Evolutionary conservation across 2,329 filamentous ascomycete genomes (phyloP), one percentile per base, ranked within the genome.

Genomic region (Beauveria sp.): DNA sequence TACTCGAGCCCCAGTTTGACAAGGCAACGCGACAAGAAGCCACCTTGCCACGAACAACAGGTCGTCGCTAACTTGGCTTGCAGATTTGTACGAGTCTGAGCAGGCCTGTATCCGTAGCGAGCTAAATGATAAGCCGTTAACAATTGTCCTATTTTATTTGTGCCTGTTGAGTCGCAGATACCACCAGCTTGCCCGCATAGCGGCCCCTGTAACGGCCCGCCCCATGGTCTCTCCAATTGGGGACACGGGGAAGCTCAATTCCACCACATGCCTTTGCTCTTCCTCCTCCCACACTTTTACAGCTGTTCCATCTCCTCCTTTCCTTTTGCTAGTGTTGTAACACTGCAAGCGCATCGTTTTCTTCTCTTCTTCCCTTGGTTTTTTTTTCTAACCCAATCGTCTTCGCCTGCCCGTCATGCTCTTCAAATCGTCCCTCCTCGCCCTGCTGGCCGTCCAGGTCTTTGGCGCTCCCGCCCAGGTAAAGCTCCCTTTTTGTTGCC

Each of bases 371-470:
- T 37, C 34, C 3, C 14, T 22, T n/a, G n/a, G n/a, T n/a, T 26
- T 28, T 53, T 12, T n/a, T n/a, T 20, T 44, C 47, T 20, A n/a
- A 26, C 26, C 14, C 52, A 37, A 14, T 54, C 51, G 30, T 56
- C 51, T 43, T 55, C 62, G 52, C 41, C 58, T 62, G 59, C 55
- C 46, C 57, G 56, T 50, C 59, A 94, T 94, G 90, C 84, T 87
- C 77, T 84, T 90, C 76, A 87, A 86, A 77, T 81, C 89, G 70
- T 84, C 89, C 68, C 80, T 88, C 63, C 78, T 93, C 69, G 86
- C 87, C 68, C 77, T 92, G 64, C 79, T 91, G 75, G 88, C 89
- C 64, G 78, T 90, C 69, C 84, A 85, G 73, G 82, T 87, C 67
- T 78, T 89, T 66, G 81, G 84, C 72, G 85, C 82, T 68, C 80